Base-by-base conservation (phyloP, 176 grass and related monocot species). In the Carex pumila region DNA sequence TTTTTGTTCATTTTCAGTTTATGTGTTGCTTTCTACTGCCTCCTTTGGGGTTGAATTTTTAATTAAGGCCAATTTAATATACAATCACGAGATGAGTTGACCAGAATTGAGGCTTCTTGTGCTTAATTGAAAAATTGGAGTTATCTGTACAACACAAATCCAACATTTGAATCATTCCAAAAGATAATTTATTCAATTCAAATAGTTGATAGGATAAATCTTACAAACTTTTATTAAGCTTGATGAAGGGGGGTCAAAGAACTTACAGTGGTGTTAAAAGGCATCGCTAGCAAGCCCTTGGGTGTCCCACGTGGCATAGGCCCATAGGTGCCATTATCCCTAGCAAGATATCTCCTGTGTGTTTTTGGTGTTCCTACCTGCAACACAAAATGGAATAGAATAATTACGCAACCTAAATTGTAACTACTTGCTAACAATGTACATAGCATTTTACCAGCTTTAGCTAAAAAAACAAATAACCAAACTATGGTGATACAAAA, bases 341-440 rank as follows among this genome's bases (percentile, higher is more conserved):
- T 91, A 81, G 95, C 95, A 87, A 98, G 92, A 91, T 85, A 98
- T 90, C 92, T 98, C 49, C 92, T 85, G 29, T 98, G 95, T 62
- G 95, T 94, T 83, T 91, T 98, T 71, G 95, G 92, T n/a, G 95
- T 93, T 41, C 95, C 92, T 89, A 98, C 92, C 95, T 94, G 82
- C 65, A n/a, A 82, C 54, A 67, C 29, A 62, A 47, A 47, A 49
- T 72, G 39, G 9, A 72, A 21, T 71, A 50, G 36, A 12, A 55
- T 60, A 30, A 36, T n/a, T 10, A 32, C 19, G 45, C 15, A 25
- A 63, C 15, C 31, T 12, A 61, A 81, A 62, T 81, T 81, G 57
- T 63, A 62, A 81, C 3, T 1, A 17, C 58, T 29, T n/a, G 52
- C 22, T 61, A 25, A 57, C 11, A 15, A 32, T 32, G 17, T 52